Conservation (phyloP, 257 asterid species). For the Nicotiana attenuata region DNA sequence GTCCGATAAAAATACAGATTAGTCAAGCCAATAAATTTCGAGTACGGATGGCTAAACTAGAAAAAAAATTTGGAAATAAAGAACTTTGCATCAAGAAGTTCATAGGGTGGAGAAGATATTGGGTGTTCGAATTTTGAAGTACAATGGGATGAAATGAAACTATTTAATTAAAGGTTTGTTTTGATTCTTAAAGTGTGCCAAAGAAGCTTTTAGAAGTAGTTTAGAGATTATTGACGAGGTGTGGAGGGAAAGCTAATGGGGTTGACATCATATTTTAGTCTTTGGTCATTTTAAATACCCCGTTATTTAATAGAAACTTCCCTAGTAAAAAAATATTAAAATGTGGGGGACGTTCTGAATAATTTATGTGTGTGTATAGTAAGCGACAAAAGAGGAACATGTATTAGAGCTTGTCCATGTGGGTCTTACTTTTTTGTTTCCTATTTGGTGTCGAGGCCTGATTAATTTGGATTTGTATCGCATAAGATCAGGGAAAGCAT, state of each 20-base stretch:
- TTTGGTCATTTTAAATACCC: background rate
- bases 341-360: background rate
- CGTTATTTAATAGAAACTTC: background rate
- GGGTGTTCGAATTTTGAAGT: background rate
- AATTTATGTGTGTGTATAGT: background rate
- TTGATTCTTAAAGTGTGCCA: constrained; percentile 14
- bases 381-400: background rate
- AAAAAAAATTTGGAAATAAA: background rate
- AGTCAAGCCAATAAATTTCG: background rate
- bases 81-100: background rate
- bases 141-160: background rate
- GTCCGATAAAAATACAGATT: accelerated
- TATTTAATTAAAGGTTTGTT: constrained; percentile 20
- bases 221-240: constrained; percentile 15
- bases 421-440: too few relatives aligned
- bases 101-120: background rate
- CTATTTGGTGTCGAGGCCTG: too few relatives aligned
- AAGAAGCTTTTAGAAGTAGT: constrained; percentile 24
- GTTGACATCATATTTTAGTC: constrained; percentile 9
- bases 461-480: background rate
- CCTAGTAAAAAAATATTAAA: background rate
- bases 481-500: too few relatives aligned
- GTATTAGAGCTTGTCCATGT: background rate
- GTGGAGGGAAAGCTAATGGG: constrained; percentile 37
- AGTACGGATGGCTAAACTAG: background rate